Percentiles rank a stretch among this genome's conserved stretches.
These are phyloP conservation scores for Xylariaceae sp. DNA, from an alignment of 2,329 filamentous ascomycete genomes.

Conservation along the genomic window DNA sequence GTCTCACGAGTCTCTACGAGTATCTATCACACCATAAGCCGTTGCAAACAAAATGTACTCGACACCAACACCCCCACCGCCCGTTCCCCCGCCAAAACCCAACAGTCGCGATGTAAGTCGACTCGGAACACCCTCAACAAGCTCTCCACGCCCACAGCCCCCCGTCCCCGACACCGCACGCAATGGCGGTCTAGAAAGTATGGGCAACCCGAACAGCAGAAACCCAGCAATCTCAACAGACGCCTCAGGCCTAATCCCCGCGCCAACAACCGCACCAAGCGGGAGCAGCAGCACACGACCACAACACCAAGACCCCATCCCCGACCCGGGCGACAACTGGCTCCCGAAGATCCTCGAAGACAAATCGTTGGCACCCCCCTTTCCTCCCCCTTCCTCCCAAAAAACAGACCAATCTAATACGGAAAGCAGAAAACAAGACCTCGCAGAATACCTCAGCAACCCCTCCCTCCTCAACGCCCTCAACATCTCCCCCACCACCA, in stretches of 20 bases:
- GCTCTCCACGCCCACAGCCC: conserved; percentile 42
- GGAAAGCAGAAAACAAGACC: conserved; percentile 63
- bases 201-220: conserved; percentile 23
- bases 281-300: neutral
- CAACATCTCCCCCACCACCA: conserved; percentile 58
- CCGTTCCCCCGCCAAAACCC: conserved; percentile 67
- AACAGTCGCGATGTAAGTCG: conserved; percentile 64
- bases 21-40: neutral
- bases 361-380: conserved; percentile 58
- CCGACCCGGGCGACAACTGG: conserved; percentile 68
- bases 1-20: no score
- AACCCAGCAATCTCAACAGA: conserved; percentile 21
- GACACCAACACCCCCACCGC: conserved; percentile 52
- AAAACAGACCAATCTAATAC: neutral
- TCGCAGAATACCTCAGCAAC: conserved; percentile 62
- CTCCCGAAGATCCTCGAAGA: conserved; percentile 70
- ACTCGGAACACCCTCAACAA: conserved; percentile 55
- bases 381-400: neutral
- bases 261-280: conserved; percentile 13
- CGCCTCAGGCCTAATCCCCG: conserved; percentile 31
- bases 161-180: conserved; percentile 32
- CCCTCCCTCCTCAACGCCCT: conserved; percentile 68
- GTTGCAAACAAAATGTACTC: conserved; percentile 18
- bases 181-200: conserved; percentile 17
- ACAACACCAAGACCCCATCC: conserved; percentile 32